Conservation (phyloP, 2,329 filamentous ascomycete species). For the Fusarium heterosporum region DNA sequence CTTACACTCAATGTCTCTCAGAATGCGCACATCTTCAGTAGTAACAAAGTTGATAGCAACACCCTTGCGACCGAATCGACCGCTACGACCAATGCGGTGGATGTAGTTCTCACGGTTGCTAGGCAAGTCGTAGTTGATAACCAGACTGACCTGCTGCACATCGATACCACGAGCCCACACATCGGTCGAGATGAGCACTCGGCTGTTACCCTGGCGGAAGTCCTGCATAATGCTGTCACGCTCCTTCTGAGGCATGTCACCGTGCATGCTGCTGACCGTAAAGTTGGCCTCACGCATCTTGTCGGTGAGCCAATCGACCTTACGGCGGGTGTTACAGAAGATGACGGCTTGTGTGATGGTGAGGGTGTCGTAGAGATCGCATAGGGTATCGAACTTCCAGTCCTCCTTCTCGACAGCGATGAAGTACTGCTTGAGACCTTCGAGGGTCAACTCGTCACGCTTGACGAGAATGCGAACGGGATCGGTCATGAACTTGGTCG, state of each 20-base stretch:
- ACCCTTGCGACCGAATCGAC: constrained; percentile 96
- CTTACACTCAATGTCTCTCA: constrained; percentile 94
- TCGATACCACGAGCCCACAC: constrained; percentile 99
- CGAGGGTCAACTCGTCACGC: constrained; percentile 97
- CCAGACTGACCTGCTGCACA: constrained; percentile 96
- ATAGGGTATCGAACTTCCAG: constrained; percentile 99
- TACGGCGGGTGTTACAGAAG: constrained; percentile 98
- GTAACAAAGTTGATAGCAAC: constrained; percentile 99
- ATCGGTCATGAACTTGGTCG: constrained; percentile 99
- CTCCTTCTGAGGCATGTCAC: constrained; percentile 98
- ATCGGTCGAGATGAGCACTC: constrained; percentile 96
- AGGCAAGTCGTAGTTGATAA: constrained; percentile 99
- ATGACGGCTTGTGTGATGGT: constrained; percentile 99
- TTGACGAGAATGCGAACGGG: constrained; percentile 97
- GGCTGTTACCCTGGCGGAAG: constrained; percentile 94
- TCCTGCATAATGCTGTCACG: constrained; percentile 99
- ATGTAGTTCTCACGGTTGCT: constrained; percentile 99
- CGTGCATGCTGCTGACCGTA: constrained; percentile 98
- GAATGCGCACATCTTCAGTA: constrained; percentile 95
- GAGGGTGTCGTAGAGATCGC: constrained; percentile 97
- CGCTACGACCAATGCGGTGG: constrained; percentile 95
- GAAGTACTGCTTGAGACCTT: constrained; percentile 98
- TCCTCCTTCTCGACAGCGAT: constrained; percentile 99
- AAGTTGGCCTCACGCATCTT: constrained; percentile 99
- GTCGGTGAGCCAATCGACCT: constrained; percentile 99